phyloP scores from a whole-genome alignment of 1,284 basidiomycete genomes.

The Irpex rosettiformis region DNA sequence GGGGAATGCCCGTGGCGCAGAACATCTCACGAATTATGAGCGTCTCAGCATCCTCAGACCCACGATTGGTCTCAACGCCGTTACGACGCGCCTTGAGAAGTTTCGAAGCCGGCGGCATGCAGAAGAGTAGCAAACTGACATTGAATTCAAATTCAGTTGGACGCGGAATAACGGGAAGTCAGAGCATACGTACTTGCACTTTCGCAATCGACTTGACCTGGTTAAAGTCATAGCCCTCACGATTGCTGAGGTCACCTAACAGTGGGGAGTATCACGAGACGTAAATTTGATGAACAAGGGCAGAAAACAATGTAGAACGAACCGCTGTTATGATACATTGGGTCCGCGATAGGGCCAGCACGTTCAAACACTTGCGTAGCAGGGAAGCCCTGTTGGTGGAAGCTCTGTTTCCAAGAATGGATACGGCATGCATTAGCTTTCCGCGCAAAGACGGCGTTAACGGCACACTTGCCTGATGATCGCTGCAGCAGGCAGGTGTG shows the following conservation, averaged over 20 bases:
- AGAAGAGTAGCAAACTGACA: slow-evolving; percentile 51
- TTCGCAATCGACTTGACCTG: slow-evolving; percentile 81
- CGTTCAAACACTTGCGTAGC: slow-evolving; percentile 82
- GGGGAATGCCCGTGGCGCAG: neutral
- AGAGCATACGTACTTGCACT: slow-evolving; percentile 72
- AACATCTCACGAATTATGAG: neutral
- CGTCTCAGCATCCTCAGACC: neutral
- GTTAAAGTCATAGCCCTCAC: slow-evolving; percentile 76
- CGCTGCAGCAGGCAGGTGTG: slow-evolving; percentile 80
- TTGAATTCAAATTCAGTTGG: neutral
- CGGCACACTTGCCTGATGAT: slow-evolving; percentile 58
- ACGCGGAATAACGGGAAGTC: neutral
- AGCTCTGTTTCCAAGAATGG: slow-evolving; percentile 46
- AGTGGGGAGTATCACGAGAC: neutral
- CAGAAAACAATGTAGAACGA: slow-evolving; percentile 16
- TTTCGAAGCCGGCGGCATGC: slow-evolving; percentile 50
- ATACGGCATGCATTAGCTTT: neutral
- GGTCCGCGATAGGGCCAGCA: slow-evolving; percentile 77
- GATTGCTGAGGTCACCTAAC: slow-evolving; percentile 69
- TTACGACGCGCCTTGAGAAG: slow-evolving; percentile 15
- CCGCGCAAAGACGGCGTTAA: neutral
- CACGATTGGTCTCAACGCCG: neutral
- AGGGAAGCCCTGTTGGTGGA: slow-evolving; percentile 79
- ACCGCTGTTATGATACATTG: slow-evolving; percentile 85
- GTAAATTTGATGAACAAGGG: neutral